A percentile compares a stretch with the other conserved stretches of the same genome.
Evolutionary conservation across 495 filamentous ascomycete species (phyloP).

Genomic region (Penicillium manginii): DNA sequence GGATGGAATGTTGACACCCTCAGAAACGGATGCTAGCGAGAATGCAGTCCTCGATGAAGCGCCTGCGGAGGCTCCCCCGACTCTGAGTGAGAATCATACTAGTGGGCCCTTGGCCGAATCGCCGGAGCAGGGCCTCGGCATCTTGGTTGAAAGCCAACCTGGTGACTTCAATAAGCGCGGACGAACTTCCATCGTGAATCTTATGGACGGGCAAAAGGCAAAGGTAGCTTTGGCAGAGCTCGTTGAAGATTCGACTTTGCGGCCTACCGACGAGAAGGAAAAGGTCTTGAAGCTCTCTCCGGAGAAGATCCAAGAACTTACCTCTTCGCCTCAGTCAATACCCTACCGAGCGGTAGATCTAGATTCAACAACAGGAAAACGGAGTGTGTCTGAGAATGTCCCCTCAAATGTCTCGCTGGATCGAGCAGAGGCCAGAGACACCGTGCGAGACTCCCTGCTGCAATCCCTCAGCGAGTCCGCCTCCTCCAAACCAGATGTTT

Average conservation of each 20-base stretch:
- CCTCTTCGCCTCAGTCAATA: constrained; percentile 58
- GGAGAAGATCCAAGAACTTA: constrained; percentile 58
- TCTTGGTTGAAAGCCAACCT: constrained; percentile 23
- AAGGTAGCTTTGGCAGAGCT: constrained; percentile 27
- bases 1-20: constrained; percentile 1
- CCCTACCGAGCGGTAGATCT: constrained; percentile 40
- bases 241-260: constrained; percentile 16
- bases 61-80: not conserved
- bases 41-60: not conserved
- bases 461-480: constrained; percentile 25
- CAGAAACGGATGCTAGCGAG: constrained; percentile 9
- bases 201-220: constrained; percentile 25
- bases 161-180: constrained; percentile 7
- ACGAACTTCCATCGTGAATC: constrained; percentile 19
- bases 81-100: not conserved
- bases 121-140: constrained; percentile 26
- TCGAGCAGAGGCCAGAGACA: constrained; percentile 19
- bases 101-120: constrained; percentile 5
- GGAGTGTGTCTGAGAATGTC: constrained; percentile 29
- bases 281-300: constrained; percentile 55
- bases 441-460: constrained; percentile 15
- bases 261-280: constrained; percentile 37
- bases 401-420: constrained; percentile 11
- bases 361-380: constrained; percentile 28
- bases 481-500: constrained; percentile 12